phyloP scores from a whole-genome alignment of 2,329 filamentous ascomycete genomes.

The Fusarium coffeatum region DNA sequence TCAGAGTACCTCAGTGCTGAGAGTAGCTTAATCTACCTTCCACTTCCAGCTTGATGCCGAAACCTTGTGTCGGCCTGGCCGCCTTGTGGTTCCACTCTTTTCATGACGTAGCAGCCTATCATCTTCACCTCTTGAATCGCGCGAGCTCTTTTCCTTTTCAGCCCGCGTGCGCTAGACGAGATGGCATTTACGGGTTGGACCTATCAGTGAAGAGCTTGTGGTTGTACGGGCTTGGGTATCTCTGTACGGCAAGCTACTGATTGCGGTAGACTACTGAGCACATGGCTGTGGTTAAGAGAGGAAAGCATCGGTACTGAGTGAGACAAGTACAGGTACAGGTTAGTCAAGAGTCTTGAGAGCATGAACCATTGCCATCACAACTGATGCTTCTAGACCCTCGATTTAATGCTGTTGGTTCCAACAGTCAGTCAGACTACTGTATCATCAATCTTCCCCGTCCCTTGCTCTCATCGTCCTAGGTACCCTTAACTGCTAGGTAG shows the following conservation, averaged over 20 bases:
- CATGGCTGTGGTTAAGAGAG: background rate
- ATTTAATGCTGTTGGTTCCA: background rate
- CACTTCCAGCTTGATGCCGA: slow-evolving; percentile 35
- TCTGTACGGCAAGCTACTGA: background rate
- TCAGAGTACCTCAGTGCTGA: background rate
- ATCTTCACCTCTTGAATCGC: slow-evolving; percentile 4
- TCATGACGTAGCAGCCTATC: slow-evolving; percentile 30
- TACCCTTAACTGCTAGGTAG: background rate
- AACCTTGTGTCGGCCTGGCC: slow-evolving; percentile 40
- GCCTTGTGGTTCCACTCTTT: slow-evolving; percentile 22
- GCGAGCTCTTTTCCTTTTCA: background rate
- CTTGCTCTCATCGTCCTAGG: background rate
- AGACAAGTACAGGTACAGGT: background rate
- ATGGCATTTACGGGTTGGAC: background rate
- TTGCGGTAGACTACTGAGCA: background rate
- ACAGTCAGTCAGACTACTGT: background rate
- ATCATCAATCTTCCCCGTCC: background rate
- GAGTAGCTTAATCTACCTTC: slow-evolving; percentile 24
- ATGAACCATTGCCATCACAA: background rate
- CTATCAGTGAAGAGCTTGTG: slow-evolving; percentile 4
- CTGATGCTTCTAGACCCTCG: background rate
- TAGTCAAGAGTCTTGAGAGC: background rate
- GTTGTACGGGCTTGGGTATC: background rate
- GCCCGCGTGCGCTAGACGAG: slow-evolving; percentile 5
- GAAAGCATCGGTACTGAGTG: background rate